These are phyloP conservation scores for Phaeophleospora eucalypticola DNA, from an alignment of 2,329 filamentous ascomycete species.

Conservation along the genomic window DNA sequence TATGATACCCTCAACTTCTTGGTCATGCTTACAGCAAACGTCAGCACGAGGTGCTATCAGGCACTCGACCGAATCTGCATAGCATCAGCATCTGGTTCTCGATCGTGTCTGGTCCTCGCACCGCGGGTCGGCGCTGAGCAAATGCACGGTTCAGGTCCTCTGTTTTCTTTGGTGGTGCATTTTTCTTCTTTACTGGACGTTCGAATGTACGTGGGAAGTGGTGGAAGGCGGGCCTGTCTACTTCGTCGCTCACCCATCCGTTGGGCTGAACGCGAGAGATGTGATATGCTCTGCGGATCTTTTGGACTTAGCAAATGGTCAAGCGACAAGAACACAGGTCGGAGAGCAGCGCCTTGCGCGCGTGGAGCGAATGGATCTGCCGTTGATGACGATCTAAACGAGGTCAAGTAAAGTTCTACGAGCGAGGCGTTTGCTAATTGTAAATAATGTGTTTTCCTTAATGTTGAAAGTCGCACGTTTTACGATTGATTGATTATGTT, in stretches of 20 bases:
- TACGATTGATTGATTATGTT: constrained; percentile 3
- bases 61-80: constrained; percentile 16
- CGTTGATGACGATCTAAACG: constrained; percentile 8
- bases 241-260: constrained; percentile 6
- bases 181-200: constrained; percentile 5
- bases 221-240: constrained; percentile 8
- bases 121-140: constrained; percentile 23
- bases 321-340: constrained; percentile 2
- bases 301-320: constrained; percentile 2
- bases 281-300: constrained; percentile 25
- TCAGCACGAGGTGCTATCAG: constrained; percentile 5
- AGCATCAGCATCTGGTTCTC: constrained; percentile 18
- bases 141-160: constrained; percentile 17
- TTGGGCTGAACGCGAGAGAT: constrained; percentile 11
- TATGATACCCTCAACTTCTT: constrained; percentile 22
- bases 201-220: constrained; percentile 10
- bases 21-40: constrained; percentile 11
- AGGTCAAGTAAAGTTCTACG: neutral
- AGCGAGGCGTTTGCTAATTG: constrained; percentile 12
- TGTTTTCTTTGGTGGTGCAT: constrained; percentile 12
- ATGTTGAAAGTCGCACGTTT: constrained; percentile 16
- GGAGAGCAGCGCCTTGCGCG: constrained; percentile 1
- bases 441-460: constrained; percentile 29
- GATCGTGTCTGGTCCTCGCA: constrained; percentile 18
- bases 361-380: constrained; percentile 8